Percentiles rank a stretch among this genome's conserved stretches.
phyloP scores from a whole-genome alignment of 129 eudicot genomes.

The Oenanthe sinensis region DNA sequence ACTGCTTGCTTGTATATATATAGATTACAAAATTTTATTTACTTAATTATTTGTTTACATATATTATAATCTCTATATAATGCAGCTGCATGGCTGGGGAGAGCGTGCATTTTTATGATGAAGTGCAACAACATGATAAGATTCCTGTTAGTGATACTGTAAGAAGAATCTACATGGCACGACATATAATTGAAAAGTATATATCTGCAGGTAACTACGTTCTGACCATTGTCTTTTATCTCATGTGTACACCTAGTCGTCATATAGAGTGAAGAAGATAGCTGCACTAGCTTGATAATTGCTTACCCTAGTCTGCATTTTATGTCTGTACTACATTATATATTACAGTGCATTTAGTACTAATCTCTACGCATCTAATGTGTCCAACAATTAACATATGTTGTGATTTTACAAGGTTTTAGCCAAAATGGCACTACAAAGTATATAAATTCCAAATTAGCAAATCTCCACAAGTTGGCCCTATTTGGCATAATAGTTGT shows the following conservation, averaged over 20 bases:
- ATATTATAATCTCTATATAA: neutral
- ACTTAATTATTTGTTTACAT: neutral
- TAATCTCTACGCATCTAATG: neutral
- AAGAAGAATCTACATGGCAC: constrained; percentile 88
- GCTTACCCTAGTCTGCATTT: neutral
- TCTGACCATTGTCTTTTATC: neutral
- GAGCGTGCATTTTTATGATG: constrained; percentile 82
- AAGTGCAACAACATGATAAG: constrained; percentile 67
- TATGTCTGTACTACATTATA: neutral
- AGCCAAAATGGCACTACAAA: neutral
- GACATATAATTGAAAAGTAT: constrained; percentile 71
- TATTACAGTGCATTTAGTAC: neutral
- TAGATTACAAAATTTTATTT: neutral
- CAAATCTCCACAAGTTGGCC: neutral
- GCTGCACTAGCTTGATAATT: neutral
- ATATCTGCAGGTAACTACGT: constrained; percentile 51
- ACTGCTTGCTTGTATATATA: constrained; percentile 1
- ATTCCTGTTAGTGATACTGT: constrained; percentile 58
- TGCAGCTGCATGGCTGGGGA: constrained; percentile 90
- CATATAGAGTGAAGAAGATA: neutral
- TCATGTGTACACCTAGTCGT: neutral
- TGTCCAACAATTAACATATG: neutral
- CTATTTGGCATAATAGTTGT: neutral
- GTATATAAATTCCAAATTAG: neutral
- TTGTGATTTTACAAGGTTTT: neutral